phyloP scores from a whole-genome alignment of 2,329 filamentous ascomycete species.

The Westerdykella ornata region DNA sequence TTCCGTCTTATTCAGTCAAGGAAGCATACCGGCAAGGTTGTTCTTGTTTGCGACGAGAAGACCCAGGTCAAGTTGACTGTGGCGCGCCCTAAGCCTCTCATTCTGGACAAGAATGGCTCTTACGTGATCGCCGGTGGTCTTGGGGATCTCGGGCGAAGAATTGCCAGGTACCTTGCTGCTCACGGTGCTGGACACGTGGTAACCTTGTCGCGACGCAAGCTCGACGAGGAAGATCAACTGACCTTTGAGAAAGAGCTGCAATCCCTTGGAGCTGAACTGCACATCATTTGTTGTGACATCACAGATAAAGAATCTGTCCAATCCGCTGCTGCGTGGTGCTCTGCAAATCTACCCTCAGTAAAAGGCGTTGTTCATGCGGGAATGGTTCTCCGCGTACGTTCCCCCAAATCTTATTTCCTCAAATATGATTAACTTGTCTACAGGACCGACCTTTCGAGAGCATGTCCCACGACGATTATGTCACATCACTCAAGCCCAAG shows the following conservation, averaged over 20 bases:
- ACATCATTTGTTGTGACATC: slow-evolving; percentile 13
- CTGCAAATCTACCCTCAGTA: slow-evolving; percentile 13
- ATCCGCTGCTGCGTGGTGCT: slow-evolving; percentile 4
- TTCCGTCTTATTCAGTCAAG: slow-evolving; percentile 13
- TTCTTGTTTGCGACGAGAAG: not conserved
- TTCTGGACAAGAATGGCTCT: slow-evolving; percentile 7
- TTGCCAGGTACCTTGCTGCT: slow-evolving; percentile 8
- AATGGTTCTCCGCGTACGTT: slow-evolving; percentile 13
- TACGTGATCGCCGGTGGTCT: slow-evolving; percentile 18
- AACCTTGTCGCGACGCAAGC: slow-evolving; percentile 9
- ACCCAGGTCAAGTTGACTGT: not conserved
- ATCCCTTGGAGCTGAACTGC: too few relatives aligned
- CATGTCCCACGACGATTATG: slow-evolving; percentile 9
- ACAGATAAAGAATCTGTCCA: slow-evolving; percentile 5
- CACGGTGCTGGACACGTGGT: slow-evolving; percentile 8
- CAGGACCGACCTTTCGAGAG: not conserved
- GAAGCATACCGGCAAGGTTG: slow-evolving; percentile 5
- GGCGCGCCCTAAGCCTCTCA: not conserved
- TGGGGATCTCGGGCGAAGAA: slow-evolving; percentile 15
- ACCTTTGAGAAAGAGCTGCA: slow-evolving; percentile 1
- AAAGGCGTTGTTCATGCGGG: slow-evolving; percentile 19
- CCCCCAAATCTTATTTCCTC: not conserved
- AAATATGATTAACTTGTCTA: too few relatives aligned
- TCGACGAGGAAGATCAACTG: slow-evolving; percentile 7
- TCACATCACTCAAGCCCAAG: slow-evolving; percentile 22